phyloP scores from a whole-genome alignment of 2,329 filamentous ascomycete genomes.

The Fusarium subglutinans region DNA sequence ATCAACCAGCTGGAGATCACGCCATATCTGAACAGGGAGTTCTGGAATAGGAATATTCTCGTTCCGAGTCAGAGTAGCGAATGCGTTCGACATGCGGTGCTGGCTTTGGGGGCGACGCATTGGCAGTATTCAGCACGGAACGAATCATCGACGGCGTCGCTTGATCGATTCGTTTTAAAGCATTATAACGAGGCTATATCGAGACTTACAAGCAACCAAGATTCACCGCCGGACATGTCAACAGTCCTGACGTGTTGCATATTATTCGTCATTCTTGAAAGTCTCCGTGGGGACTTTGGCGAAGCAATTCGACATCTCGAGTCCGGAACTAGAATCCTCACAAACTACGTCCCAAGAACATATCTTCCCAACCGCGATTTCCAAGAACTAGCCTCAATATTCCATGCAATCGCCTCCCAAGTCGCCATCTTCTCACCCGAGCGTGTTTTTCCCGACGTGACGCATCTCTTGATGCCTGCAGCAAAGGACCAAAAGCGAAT shows the following conservation, averaged over 20 bases:
- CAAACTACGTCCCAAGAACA: background rate
- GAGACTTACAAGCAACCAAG: background rate
- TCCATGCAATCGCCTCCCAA: constrained; percentile 5
- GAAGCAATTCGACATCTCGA: constrained; percentile 15
- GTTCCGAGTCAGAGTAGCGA: background rate
- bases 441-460: background rate
- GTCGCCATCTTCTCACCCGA: background rate
- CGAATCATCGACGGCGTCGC: background rate
- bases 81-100: background rate
- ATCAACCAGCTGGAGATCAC: background rate
- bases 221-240: background rate
- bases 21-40: background rate
- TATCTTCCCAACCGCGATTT: background rate
- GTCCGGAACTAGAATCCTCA: background rate
- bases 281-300: constrained; percentile 1
- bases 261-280: background rate
- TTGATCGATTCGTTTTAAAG: background rate
- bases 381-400: background rate
- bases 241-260: background rate
- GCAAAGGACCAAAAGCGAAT: background rate
- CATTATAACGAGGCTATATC: constrained; percentile 9
- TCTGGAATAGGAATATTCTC: background rate
- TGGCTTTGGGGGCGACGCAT: constrained; percentile 1
- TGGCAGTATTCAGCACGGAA: background rate
- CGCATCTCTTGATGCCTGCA: background rate